A percentile compares a stretch with the other conserved stretches of the same genome.
Evolutionary conservation across 495 filamentous ascomycete genomes (phyloP).

Genomic region (Penicillium crystallinum): DNA sequence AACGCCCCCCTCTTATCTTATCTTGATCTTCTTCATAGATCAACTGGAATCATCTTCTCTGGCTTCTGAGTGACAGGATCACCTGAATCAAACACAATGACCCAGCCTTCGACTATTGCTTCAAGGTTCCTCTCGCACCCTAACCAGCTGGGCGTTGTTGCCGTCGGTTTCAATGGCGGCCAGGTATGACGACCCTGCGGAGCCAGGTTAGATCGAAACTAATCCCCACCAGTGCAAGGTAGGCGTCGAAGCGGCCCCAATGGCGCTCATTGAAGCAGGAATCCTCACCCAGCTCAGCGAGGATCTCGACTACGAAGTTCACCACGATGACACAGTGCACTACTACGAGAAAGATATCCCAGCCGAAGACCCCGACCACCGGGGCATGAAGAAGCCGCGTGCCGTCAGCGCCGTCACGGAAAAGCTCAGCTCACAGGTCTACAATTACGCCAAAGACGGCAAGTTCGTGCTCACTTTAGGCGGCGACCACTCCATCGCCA

Average conservation of each 20-base stretch:
- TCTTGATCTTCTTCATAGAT: conserved; percentile 2
- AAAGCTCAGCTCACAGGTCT: conserved; percentile 75
- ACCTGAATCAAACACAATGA: conserved; percentile 39
- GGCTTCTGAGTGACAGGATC: neutral
- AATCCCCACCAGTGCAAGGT: conserved; percentile 63
- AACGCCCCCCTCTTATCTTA: conserved; percentile 25
- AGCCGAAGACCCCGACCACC: conserved; percentile 59
- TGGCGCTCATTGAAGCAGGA: conserved; percentile 83
- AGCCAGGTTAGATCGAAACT: conserved; percentile 1
- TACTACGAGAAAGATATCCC: conserved; percentile 76
- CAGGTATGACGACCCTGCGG: conserved; percentile 57
- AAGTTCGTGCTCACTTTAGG: conserved; percentile 89
- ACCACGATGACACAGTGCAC: conserved; percentile 81
- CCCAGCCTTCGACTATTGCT: conserved; percentile 64
- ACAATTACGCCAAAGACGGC: conserved; percentile 77
- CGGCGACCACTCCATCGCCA: conserved; percentile 94
- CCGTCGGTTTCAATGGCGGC: conserved; percentile 94
- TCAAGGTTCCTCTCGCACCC: conserved; percentile 77
- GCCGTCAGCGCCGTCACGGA: conserved; percentile 85
- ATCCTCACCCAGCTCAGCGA: conserved; percentile 77
- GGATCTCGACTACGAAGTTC: conserved; percentile 81
- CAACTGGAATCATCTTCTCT: neutral
- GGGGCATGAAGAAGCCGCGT: conserved; percentile 87
- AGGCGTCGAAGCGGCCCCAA: conserved; percentile 88
- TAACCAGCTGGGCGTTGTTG: conserved; percentile 82